A percentile compares a stretch with the other conserved stretches of the same genome.
These are phyloP conservation scores for Lactarius tabidus DNA, from an alignment of 768 basidiomycete genomes.

Conservation along the genomic window DNA sequence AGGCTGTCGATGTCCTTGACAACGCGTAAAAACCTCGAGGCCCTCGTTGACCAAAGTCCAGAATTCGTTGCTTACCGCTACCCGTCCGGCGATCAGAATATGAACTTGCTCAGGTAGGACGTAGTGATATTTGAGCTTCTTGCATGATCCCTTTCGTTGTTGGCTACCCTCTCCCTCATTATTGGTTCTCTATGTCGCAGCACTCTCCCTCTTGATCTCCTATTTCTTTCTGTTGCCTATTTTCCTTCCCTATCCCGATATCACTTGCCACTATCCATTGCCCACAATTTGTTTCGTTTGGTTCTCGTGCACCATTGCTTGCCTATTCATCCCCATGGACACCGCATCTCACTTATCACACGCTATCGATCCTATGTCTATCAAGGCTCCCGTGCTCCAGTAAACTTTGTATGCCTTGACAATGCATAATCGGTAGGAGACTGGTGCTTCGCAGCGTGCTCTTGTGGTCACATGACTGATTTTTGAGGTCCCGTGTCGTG, in stretches of 20 bases:
- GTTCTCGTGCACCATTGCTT: conserved; percentile 28
- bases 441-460: background rate
- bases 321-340: conserved; percentile 19
- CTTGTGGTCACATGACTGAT: conserved; percentile 12
- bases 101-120: conserved; percentile 52
- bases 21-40: conserved; percentile 69
- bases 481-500: background rate
- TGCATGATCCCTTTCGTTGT: conserved; percentile 1
- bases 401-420: conserved; percentile 21
- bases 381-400: conserved; percentile 8
- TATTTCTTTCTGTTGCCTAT: background rate
- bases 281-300: conserved; percentile 2
- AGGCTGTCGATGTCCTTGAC: conserved; percentile 52
- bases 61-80: conserved; percentile 88
- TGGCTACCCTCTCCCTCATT: background rate
- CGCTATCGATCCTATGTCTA: conserved; percentile 5
- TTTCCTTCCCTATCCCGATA: background rate
- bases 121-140: background rate
- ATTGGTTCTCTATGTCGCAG: conserved; percentile 6
- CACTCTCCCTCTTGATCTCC: conserved; percentile 11
- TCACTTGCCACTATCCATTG: background rate
- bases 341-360: conserved; percentile 8
- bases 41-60: conserved; percentile 77
- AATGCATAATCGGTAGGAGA: conserved; percentile 14
- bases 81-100: conserved; percentile 68